Evolutionary conservation across 371 early-diverging fungal species (phyloP).

Genomic region (Circinella umbellata): DNA sequence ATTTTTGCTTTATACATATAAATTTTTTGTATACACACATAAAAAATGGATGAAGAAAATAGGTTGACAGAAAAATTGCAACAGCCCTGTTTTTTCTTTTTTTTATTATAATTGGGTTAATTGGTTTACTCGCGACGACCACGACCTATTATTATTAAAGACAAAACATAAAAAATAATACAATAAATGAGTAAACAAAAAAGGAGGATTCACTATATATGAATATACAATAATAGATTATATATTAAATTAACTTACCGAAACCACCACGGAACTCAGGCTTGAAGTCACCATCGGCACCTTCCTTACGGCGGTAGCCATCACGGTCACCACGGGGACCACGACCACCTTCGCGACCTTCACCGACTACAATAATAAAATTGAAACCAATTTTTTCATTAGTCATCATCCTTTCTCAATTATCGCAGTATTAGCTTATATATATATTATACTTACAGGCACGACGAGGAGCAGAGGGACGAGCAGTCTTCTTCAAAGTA

Average conservation of each 20-base stretch:
- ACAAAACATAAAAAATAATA: background rate
- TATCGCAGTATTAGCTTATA: too few species aligned
- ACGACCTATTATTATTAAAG: conserved; percentile 30
- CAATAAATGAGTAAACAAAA: background rate
- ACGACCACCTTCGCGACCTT: conserved; percentile 60
- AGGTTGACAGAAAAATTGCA: background rate
- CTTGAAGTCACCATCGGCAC: conserved; percentile 90
- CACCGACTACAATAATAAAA: conserved; percentile 34
- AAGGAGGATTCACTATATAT: too few species aligned
- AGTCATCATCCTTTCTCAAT: background rate
- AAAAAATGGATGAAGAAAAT: background rate
- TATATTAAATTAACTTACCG: conserved; percentile 46
- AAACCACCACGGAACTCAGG: conserved; percentile 94
- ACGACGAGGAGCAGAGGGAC: conserved; percentile 74
- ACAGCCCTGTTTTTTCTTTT: background rate
- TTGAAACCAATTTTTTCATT: too few species aligned
- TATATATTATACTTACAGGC: conserved; percentile 50
- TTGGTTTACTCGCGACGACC: conserved; percentile 51
- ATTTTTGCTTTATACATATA: background rate
- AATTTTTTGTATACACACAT: background rate
- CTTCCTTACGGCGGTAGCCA: conserved; percentile 94
- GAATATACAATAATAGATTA: too few species aligned
- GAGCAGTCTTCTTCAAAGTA: conserved; percentile 93
- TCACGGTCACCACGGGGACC: conserved; percentile 77
- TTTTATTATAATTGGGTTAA: conserved; percentile 5